These are phyloP conservation scores for Kluyveromyces sp. DNA, from an alignment of 1,139 yeast genomes.

Conservation along the genomic window DNA sequence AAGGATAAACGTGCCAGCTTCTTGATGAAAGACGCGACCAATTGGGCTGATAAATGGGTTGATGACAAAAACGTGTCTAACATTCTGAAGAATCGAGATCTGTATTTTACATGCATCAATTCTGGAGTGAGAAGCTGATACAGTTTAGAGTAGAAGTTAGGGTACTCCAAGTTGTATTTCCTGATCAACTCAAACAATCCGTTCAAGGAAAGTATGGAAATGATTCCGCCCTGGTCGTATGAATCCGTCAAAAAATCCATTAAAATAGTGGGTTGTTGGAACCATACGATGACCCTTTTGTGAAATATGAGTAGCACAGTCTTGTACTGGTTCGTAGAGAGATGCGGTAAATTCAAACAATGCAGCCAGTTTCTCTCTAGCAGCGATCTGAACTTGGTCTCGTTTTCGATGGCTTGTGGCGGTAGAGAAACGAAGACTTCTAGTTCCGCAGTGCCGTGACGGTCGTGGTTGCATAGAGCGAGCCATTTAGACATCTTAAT, in stretches of 20 bases:
- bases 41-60: constrained; percentile 75
- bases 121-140: constrained; percentile 74
- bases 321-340: constrained; percentile 54
- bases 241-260: constrained; percentile 94
- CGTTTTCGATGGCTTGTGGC: constrained; percentile 50
- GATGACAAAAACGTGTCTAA: constrained; percentile 81
- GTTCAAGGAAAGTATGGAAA: constrained; percentile 77
- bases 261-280: constrained; percentile 70
- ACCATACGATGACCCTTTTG: constrained; percentile 74
- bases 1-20: constrained; percentile 67
- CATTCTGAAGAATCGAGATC: constrained; percentile 82
- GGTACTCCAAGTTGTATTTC: constrained; percentile 80
- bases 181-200: constrained; percentile 85
- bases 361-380: constrained; percentile 66
- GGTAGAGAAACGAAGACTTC: constrained; percentile 41
- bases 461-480: constrained; percentile 33
- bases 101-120: constrained; percentile 67
- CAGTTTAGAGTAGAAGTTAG: constrained; percentile 77
- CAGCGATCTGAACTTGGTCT: constrained; percentile 51
- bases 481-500: constrained; percentile 33
- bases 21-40: constrained; percentile 87
- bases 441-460: constrained; percentile 29
- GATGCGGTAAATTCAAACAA: constrained; percentile 43
- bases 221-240: constrained; percentile 56
- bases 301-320: constrained; percentile 64